Evolutionary conservation across 495 filamentous ascomycete genomes (phyloP), one percentile per base, ranked within the genome.

Genomic region (Pyrenopolyporus hunteri): DNA sequence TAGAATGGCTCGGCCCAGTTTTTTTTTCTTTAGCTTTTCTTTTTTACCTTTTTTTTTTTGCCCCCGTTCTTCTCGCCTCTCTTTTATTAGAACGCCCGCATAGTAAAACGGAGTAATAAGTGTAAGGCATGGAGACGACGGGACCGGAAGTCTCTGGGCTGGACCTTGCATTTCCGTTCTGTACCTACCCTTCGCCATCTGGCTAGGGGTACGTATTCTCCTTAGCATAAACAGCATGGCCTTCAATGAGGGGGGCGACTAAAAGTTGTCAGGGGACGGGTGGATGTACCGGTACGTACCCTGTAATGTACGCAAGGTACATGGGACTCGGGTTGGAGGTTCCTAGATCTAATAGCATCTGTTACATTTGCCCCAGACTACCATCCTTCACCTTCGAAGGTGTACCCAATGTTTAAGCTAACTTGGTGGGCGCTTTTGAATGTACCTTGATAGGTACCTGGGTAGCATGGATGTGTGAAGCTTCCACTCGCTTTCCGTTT

Each of bases 311-410:
- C n/a, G 57, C 19, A 66, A 57, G 57, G 57, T 62, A 61, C 63
- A 62, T 32, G 52, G 33, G 33, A 61, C 47, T 61, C 46, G 54
- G 54, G 36, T 46, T 57, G 46, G 47, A 59, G 47, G 64, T 63
- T 59, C 54, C 64, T 59, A 67, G 54, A 67, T 63, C 64, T 63
- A 53, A 47, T 33, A 62, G 64, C 42, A 45, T 29, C 54, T 57
- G 64, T 63, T 67, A 58, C 64, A 67, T 67, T 50, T 67, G 64
- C 64, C 64, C 64, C 64, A 59, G 64, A 67, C 64, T 67, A 63
- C 46, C 58, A 67, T 51, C 54, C 48, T 49, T 61, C 28, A 47
- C 52, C 53, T 65, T 43, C 37, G 23, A 55, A 55, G 37, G 47
- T 43, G 29, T 66, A 62, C 57, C 58, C 52, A 49, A 49, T 53